Percentiles rank a stretch among this genome's conserved stretches.
These are phyloP conservation scores for Helianthus tuberosus DNA, from an alignment of 129 eudicot genomes.

Conservation along the genomic window DNA sequence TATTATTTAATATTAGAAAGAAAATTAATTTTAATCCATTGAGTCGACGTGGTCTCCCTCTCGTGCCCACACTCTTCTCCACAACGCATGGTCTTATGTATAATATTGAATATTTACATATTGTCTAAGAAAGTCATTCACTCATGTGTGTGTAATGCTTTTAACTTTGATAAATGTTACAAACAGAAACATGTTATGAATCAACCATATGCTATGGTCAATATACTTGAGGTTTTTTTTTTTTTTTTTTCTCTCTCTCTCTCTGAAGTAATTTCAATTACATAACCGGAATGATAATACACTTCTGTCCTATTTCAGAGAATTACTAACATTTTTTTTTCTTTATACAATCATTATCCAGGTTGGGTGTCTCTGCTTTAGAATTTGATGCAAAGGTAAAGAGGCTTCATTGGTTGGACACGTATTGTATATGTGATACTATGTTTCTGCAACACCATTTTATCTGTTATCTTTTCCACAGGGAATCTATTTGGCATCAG, in stretches of 20 bases:
- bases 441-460: background rate
- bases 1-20: too few species aligned
- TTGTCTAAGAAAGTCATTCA: too few species aligned
- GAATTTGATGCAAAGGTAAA: constrained; percentile 81
- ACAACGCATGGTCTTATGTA: too few species aligned
- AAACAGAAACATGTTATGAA: background rate
- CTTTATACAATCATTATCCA: constrained; percentile 23
- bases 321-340: background rate
- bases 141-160: background rate
- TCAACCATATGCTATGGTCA: background rate
- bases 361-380: constrained; percentile 70
- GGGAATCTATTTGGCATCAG: constrained; percentile 94
- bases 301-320: background rate
- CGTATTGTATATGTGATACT: background rate
- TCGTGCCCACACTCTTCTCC: too few species aligned
- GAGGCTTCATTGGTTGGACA: constrained; percentile 2
- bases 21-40: too few species aligned
- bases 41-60: too few species aligned
- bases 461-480: constrained; percentile 19
- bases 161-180: background rate
- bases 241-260: too few species aligned
- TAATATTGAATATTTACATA: too few species aligned
- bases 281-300: background rate
- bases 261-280: background rate
- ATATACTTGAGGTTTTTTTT: background rate